Conservation (phyloP, 441 rosid genomes). For the Gossypium gossypioides region DNA sequence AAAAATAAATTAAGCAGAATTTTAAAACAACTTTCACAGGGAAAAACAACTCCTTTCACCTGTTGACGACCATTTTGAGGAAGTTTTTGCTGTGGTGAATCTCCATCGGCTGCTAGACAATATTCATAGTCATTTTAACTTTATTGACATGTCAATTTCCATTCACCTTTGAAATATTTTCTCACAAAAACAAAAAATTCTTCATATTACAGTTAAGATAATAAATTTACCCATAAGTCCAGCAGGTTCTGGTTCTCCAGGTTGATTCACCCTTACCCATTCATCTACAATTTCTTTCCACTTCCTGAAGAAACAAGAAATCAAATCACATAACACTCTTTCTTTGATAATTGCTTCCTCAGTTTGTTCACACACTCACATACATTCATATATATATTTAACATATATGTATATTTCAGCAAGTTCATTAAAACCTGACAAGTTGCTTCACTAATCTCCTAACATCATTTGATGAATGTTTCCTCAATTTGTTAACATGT, state of each 20-base stretch:
- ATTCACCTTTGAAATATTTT: conserved; percentile 13
- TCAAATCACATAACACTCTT: not conserved
- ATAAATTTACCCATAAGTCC: conserved; percentile 55
- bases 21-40: not conserved
- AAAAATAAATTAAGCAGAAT: not conserved
- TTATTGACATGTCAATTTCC: not conserved
- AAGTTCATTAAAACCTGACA: conserved; percentile 45
- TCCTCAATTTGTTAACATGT: conserved; percentile 51
- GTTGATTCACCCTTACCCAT: conserved; percentile 80
- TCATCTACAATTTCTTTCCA: conserved; percentile 96
- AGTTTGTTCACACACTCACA: no score
- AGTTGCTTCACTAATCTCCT: conserved; percentile 63
- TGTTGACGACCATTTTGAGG: conserved; percentile 63
- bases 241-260: conserved; percentile 61
- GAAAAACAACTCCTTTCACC: conserved; percentile 37
- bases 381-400: not conserved
- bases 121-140: conserved; percentile 7
- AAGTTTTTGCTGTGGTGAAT: conserved; percentile 70
- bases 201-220: not conserved
- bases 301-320: conserved; percentile 42
- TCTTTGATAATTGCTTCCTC: not conserved
- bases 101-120: conserved; percentile 59
- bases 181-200: conserved; percentile 12
- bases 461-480: conserved; percentile 54
- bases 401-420: not conserved